Percentiles rank a stretch among this genome's conserved stretches.
These are phyloP conservation scores for Tolypocladium tropicale DNA, from an alignment of 2,329 filamentous ascomycete species.

Conservation along the genomic window DNA sequence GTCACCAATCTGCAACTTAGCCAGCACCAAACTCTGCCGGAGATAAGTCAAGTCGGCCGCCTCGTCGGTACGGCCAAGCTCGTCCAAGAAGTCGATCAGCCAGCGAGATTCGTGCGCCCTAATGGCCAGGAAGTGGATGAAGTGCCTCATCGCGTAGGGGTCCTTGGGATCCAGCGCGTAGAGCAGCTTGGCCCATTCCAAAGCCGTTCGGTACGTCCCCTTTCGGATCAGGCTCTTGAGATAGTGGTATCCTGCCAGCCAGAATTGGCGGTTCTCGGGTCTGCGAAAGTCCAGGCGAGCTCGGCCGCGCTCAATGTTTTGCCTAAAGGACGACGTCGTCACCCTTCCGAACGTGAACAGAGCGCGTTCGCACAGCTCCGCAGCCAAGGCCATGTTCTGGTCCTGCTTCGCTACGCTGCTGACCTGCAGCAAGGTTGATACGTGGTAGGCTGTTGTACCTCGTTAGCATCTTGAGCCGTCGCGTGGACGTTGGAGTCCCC, in stretches of 20 bases:
- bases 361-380: slow-evolving; percentile 81
- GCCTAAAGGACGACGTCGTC: slow-evolving; percentile 71
- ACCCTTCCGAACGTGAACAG: slow-evolving; percentile 90
- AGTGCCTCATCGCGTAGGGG: slow-evolving; percentile 71
- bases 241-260: slow-evolving; percentile 82
- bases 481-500: not conserved
- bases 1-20: slow-evolving; percentile 62
- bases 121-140: slow-evolving; percentile 78
- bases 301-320: slow-evolving; percentile 64
- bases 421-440: slow-evolving; percentile 87
- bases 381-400: slow-evolving; percentile 73
- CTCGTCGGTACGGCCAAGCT: slow-evolving; percentile 22
- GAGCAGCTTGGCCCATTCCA: slow-evolving; percentile 87
- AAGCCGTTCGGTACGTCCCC: slow-evolving; percentile 85
- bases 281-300: slow-evolving; percentile 72
- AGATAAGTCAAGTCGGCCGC: slow-evolving; percentile 52
- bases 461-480: not conserved
- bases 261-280: slow-evolving; percentile 86
- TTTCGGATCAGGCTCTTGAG: slow-evolving; percentile 77
- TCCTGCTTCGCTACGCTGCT: slow-evolving; percentile 89
- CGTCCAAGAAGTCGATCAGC: slow-evolving; percentile 58
- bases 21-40: slow-evolving; percentile 65
- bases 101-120: slow-evolving; percentile 67
- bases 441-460: slow-evolving; percentile 59
- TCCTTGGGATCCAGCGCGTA: slow-evolving; percentile 67